Conservation (phyloP, 2,329 filamentous ascomycete genomes). For the Akanthomyces dipterigenus region DNA sequence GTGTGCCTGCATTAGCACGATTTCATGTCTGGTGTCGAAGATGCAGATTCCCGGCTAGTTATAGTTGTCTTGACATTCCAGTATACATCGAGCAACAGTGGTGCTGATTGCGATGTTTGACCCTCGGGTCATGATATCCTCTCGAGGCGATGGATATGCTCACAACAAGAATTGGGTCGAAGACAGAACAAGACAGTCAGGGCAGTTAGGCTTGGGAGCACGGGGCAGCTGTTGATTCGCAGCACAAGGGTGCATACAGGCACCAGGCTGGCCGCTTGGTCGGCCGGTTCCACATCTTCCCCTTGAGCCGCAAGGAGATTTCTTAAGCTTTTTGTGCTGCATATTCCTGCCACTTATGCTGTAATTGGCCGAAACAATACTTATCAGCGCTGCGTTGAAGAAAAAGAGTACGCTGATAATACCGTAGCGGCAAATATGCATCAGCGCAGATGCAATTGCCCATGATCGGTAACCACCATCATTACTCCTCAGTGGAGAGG, state of each 20-base stretch:
- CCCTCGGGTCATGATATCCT: too few relatives aligned
- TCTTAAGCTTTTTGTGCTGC: background rate
- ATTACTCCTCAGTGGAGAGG: constrained; percentile 3
- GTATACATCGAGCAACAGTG: too few relatives aligned
- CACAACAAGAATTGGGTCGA: background rate
- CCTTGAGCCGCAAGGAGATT: background rate
- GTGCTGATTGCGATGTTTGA: background rate
- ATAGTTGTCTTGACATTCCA: background rate
- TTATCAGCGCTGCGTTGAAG: background rate
- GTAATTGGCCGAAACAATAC: background rate
- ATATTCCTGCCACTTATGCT: background rate
- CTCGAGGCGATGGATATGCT: background rate
- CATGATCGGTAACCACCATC: background rate
- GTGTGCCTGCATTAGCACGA: constrained; percentile 2
- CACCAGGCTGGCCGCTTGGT: background rate
- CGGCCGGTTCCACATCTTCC: background rate
- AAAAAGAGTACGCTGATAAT: background rate
- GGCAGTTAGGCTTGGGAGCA: background rate
- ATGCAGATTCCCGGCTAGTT: background rate
- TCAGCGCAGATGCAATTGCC: background rate
- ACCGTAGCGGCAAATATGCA: background rate
- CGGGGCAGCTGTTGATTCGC: background rate
- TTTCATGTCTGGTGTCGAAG: background rate
- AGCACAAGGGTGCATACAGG: background rate
- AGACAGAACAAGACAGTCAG: background rate